These are phyloP conservation scores for Helotiales sp. DNA, from an alignment of 2,329 filamentous ascomycete genomes.

Conservation along the genomic window DNA sequence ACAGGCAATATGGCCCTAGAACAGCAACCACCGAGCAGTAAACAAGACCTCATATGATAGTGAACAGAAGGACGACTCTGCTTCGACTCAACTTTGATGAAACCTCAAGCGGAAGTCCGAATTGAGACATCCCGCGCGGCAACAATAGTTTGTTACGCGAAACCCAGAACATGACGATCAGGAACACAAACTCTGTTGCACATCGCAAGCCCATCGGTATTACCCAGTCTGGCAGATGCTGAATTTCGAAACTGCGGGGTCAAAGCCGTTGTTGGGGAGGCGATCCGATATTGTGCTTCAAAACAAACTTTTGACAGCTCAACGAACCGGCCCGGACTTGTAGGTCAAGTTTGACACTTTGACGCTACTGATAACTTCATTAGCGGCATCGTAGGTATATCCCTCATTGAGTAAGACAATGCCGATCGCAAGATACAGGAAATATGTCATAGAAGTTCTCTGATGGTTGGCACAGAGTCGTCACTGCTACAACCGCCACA, in stretches of 20 bases:
- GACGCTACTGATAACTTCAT: not conserved
- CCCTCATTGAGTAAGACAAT: not conserved
- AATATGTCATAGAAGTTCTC: not conserved
- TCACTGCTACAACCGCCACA: not conserved
- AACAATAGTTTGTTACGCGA: not conserved
- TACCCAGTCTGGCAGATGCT: not conserved
- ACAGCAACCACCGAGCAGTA: too few species aligned
- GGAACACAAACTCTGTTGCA: not conserved
- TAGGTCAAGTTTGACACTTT: not conserved
- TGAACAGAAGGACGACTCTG: too few species aligned
- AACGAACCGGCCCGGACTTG: not conserved
- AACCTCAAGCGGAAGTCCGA: not conserved
- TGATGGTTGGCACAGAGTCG: too few species aligned
- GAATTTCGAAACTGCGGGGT: not conserved
- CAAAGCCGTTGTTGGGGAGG: not conserved
- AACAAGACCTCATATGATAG: too few species aligned
- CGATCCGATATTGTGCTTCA: not conserved
- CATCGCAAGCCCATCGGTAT: not conserved
- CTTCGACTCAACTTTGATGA: too few species aligned
- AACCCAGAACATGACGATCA: not conserved
- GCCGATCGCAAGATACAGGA: not conserved
- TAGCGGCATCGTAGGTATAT: not conserved
- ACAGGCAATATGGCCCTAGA: too few species aligned
- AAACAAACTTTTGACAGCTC: not conserved
- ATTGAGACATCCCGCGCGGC: not conserved